Conservation (phyloP, 345 rosid genomes). For the Theobroma cacao region DNA sequence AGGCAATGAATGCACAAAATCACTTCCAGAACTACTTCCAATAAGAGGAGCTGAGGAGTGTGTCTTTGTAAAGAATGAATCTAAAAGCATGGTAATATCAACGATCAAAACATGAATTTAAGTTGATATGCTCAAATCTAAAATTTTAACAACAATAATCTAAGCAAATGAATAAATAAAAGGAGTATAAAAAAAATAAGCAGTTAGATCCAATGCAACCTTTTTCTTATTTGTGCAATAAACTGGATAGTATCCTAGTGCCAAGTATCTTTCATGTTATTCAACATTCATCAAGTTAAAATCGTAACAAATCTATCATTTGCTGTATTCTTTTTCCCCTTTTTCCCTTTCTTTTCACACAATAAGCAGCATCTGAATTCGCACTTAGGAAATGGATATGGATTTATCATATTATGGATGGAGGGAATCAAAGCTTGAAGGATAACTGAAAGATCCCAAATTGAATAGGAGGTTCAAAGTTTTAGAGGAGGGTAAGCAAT, state of each 20-base stretch:
- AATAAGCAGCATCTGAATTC: background rate
- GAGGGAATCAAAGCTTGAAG: background rate
- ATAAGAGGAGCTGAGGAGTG: slow-evolving; percentile 65
- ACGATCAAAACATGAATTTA: background rate
- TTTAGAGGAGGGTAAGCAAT: background rate
- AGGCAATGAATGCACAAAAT: slow-evolving; percentile 34
- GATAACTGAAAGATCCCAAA: background rate
- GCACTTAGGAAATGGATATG: background rate
- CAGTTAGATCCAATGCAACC: background rate
- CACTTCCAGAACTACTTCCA: slow-evolving; percentile 63
- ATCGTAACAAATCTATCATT: background rate
- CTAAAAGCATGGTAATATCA: slow-evolving; percentile 39
- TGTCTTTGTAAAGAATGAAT: slow-evolving; percentile 43
- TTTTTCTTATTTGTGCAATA: background rate
- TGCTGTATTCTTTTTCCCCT: background rate
- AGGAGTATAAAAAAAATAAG: background rate
- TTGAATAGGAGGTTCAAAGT: background rate
- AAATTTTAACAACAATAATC: background rate
- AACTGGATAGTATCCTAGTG: background rate
- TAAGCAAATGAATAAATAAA: background rate
- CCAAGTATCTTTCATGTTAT: background rate
- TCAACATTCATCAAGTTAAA: background rate
- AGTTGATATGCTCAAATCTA: background rate
- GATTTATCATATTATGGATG: background rate
- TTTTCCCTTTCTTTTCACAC: background rate